Evolutionary conservation across 2,329 filamentous ascomycete species (phyloP), one percentile per base, ranked within the genome.

Genomic region (Aspergillus latus): DNA sequence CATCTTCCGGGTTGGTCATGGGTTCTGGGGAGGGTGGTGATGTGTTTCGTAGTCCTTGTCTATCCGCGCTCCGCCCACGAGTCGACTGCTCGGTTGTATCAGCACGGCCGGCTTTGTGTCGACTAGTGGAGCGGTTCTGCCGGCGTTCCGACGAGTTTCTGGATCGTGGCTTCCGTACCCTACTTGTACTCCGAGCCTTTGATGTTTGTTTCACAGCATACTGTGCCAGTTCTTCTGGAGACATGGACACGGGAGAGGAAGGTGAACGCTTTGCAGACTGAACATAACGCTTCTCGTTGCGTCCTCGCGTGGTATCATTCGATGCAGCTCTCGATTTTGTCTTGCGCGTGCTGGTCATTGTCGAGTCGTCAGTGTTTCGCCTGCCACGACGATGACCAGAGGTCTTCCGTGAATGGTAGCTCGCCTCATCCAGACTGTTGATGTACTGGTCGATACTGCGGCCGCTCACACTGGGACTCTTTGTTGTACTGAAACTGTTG

Each of bases 161-260:
- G 52, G 73, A 70, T 57, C 67, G 62, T 55, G 68, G 58, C 59
- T 74, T 66, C 60, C 81, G 83, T 49, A 88, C 73, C 63, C 83
- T 87, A 67, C 85, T 84, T 15, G 65, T 69, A 56, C 68, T 74
- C 9, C 71, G 68, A 2, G 63, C 64, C 42, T 66, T 70, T 54
- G 58, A 73, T 59, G 59, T 72, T 47, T 56, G 67, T 66, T 63
- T 77, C 4, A 71, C 73, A 47, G 76, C 74, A 58, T 77, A 79
- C 44, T 70, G 68, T 49, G 74, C 67, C 58, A 90, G 71, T 66
- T 97, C 92, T 65, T 96, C 90, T 0, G 92, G 92, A 2, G 92
- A 96, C 92, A 97, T 97, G 2, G 92, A 91, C 1, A 96, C 83
- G 0, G 93, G 93, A 0, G 93, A 97, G 1, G 91, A 95, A 0